phyloP scores from a whole-genome alignment of 2,329 filamentous ascomycete genomes.

The Curvularia sp. region DNA sequence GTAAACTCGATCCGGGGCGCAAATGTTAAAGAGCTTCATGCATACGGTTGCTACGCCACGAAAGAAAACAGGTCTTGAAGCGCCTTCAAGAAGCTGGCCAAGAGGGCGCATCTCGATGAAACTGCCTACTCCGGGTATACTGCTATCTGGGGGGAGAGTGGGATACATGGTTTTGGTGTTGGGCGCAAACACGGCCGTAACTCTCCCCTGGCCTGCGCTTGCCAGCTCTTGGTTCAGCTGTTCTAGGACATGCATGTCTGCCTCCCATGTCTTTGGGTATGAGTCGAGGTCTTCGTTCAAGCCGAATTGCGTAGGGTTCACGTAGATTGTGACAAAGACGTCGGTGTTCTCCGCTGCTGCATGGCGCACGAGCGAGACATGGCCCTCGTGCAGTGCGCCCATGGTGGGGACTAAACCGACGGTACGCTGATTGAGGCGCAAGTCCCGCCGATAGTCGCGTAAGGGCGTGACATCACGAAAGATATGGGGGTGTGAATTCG shows the following conservation, averaged over 20 bases:
- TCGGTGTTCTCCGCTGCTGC: slow-evolving; percentile 85
- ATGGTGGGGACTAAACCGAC: slow-evolving; percentile 95
- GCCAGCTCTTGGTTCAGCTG: slow-evolving; percentile 75
- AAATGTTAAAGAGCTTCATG: slow-evolving; percentile 90
- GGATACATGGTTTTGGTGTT: slow-evolving; percentile 88
- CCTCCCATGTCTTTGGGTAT: slow-evolving; percentile 89
- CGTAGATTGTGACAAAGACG: slow-evolving; percentile 90
- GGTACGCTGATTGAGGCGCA: slow-evolving; percentile 70
- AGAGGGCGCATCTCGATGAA: slow-evolving; percentile 93
- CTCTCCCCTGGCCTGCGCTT: slow-evolving; percentile 62
- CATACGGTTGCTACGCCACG: slow-evolving; percentile 94
- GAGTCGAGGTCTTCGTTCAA: slow-evolving; percentile 83
- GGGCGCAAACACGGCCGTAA: slow-evolving; percentile 87
- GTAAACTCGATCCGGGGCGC: slow-evolving; percentile 79
- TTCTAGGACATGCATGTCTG: slow-evolving; percentile 73
- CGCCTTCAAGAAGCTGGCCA: slow-evolving; percentile 80
- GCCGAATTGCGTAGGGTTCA: slow-evolving; percentile 97
- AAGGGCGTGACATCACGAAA: slow-evolving; percentile 78
- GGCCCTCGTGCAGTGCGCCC: slow-evolving; percentile 94
- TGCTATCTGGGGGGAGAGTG: slow-evolving; percentile 73
- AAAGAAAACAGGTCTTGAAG: slow-evolving; percentile 91
- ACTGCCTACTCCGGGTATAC: slow-evolving; percentile 77
- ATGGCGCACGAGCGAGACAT: slow-evolving; percentile 82
- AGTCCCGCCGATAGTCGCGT: slow-evolving; percentile 71
- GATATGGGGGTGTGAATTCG: slow-evolving; percentile 63